phyloP scores from a whole-genome alignment of 2,329 filamentous ascomycete genomes.

The Stemphylium lycopersici region DNA sequence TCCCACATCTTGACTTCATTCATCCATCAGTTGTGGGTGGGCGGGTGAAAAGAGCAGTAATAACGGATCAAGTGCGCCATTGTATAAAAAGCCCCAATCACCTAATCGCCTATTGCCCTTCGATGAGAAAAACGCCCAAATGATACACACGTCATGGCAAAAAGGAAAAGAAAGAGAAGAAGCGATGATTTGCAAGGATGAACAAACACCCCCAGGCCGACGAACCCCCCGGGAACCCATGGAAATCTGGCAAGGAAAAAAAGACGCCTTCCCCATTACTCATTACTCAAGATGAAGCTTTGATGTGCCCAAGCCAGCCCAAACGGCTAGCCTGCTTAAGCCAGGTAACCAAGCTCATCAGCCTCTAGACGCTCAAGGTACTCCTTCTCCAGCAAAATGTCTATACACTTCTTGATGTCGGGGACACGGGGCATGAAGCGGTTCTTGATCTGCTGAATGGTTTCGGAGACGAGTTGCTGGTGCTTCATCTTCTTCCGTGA shows the following conservation, averaged over 20 bases:
- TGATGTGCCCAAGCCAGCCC: too few relatives aligned
- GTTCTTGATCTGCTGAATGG: slow-evolving; percentile 90
- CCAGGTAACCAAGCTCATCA: slow-evolving; percentile 92
- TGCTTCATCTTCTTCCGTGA: slow-evolving; percentile 99
- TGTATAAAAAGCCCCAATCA: neutral
- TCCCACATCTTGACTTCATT: too few relatives aligned
- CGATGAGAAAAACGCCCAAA: slow-evolving; percentile 5
- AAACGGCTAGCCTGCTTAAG: too few relatives aligned
- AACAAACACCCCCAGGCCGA: neutral
- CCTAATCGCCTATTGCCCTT: neutral
- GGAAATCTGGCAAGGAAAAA: slow-evolving; percentile 1
- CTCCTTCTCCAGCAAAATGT: slow-evolving; percentile 97
- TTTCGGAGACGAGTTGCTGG: slow-evolving; percentile 89
- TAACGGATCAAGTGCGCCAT: too few relatives aligned
- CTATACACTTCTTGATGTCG: slow-evolving; percentile 99
- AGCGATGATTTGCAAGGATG: slow-evolving; percentile 8
- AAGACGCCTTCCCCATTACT: slow-evolving; percentile 2
- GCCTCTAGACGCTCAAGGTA: slow-evolving; percentile 95
- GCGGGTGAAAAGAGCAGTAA: too few relatives aligned
- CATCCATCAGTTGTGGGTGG: too few relatives aligned
- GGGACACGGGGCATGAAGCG: slow-evolving; percentile 91
- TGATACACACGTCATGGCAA: slow-evolving; percentile 2
- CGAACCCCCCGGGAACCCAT: slow-evolving; percentile 1
- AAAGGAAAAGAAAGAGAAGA: neutral
- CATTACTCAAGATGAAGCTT: slow-evolving; percentile 11